Evolutionary conservation across 495 filamentous ascomycete species (phyloP).

Genomic region (Alectoria sarmentosa): DNA sequence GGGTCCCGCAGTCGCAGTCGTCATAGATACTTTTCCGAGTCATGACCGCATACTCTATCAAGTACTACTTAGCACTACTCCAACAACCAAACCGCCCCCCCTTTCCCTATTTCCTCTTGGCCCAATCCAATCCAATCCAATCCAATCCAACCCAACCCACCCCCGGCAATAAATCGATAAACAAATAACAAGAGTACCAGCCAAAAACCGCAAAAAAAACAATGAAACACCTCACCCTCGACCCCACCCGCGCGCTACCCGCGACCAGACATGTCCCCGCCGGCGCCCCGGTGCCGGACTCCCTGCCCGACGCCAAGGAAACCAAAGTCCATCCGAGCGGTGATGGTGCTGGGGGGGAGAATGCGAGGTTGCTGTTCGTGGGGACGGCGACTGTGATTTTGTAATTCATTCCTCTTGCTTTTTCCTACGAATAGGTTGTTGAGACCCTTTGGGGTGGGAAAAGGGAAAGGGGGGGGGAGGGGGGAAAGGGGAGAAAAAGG

Average conservation of each 20-base stretch:
- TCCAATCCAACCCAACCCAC: no score
- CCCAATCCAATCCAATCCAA: no score
- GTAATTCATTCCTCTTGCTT: conserved; percentile 20
- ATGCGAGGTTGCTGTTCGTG: conserved; percentile 49
- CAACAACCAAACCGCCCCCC: not conserved
- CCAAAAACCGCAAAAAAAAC: not conserved
- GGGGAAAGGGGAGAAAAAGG: not conserved
- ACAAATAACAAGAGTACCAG: no score
- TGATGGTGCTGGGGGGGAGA: conserved; percentile 30
- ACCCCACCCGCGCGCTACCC: conserved; percentile 16
- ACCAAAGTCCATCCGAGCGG: conserved; percentile 39
- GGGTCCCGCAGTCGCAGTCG: conserved; percentile 5
- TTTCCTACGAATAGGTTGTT: not conserved
- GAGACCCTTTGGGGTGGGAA: not conserved
- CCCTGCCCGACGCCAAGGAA: conserved; percentile 35
- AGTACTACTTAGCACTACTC: not conserved
- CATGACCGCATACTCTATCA: conserved; percentile 8
- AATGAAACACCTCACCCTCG: conserved; percentile 28
- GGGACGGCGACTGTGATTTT: conserved; percentile 63
- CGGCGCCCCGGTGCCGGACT: conserved; percentile 11
- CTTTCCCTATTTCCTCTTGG: no score
- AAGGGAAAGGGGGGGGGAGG: not conserved
- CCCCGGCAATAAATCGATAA: no score
- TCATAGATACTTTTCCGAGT: not conserved
- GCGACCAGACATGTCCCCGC: conserved; percentile 28